Base-by-base conservation (phyloP, 1,139 yeast genomes). In the Yamadazyma buinensis region DNA sequence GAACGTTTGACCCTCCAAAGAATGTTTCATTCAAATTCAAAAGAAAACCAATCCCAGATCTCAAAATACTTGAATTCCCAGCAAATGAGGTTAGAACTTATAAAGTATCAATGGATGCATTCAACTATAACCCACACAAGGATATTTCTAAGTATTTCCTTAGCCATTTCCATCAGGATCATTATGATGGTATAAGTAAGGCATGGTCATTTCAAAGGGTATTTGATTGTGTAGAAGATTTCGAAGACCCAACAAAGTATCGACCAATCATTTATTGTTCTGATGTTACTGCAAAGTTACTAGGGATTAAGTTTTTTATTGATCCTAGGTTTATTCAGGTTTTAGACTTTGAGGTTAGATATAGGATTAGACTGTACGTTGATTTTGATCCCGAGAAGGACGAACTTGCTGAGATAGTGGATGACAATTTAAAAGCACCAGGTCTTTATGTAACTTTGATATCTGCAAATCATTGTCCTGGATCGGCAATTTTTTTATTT, bases 381-480 rank as follows among this genome's bases (percentile, higher is more conserved):
- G 23, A 38, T 15, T 26, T 28, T 32, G 29, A 14, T 11, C 49
- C 47, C 26, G 49, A 48, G 4, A n/a, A n/a, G 12, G 13, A 13
- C 12, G 14, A 15, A 18, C 51, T 26, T 30, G 32, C n/a, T n/a
- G 49, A 47, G 25, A 49, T 47, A 5, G 52, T 52, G 3, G 44
- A 47, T 3, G 35, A 38, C 1, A 36, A 32, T 8, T 20, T 37
- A 19, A 26, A 20, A 5, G 43, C 60, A 2, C 77, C 79, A 0
- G 67, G 74, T 0, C 55, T 86, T 1, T 67, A 68, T 30, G 88
- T 86, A 0, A 72, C 80, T 0, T 66, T 81, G 8, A 59, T 84
- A 8, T 86, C 85, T 42, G 98, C 97, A 0, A 90, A 92, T 47
- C 98, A 92, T 57, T 92, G 98, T 56, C 97, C 97, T 1, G 98